phyloP scores from a whole-genome alignment of 164 flowering plant genomes.

The Nymphaea thermarum region DNA sequence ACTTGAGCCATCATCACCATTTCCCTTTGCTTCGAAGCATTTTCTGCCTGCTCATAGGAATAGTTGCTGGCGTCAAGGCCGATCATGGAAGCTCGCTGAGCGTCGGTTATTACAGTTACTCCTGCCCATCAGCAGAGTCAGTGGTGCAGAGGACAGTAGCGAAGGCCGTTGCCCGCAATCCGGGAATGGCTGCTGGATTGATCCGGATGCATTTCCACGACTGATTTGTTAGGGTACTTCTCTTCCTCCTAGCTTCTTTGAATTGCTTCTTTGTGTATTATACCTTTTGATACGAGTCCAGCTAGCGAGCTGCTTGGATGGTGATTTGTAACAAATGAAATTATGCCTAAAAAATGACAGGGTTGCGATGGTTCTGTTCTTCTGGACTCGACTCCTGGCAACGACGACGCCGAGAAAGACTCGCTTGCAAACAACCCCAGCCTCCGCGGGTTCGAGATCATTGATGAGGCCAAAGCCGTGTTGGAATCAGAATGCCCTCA shows the following conservation, averaged over 20 bases:
- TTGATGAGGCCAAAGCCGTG: constrained; percentile 16
- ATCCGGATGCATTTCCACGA: constrained; percentile 64
- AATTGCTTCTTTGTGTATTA: too few relatives aligned
- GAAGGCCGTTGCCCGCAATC: constrained; percentile 28
- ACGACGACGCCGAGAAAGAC: constrained; percentile 1
- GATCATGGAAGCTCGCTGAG: constrained; percentile 4
- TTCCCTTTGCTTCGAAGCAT: not conserved
- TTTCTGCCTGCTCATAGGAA: not conserved
- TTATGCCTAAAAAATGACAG: not conserved
- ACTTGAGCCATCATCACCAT: not conserved
- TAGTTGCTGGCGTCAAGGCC: not conserved
- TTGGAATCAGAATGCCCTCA: not conserved
- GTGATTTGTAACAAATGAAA: not conserved
- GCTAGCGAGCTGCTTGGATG: not conserved
- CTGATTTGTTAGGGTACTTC: constrained; percentile 49
- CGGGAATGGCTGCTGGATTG: constrained; percentile 49
- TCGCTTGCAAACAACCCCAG: constrained; percentile 6
- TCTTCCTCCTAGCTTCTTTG: too few relatives aligned
- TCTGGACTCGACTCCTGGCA: not conserved
- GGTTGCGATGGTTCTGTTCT: constrained; percentile 3
- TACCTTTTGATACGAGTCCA: not conserved
- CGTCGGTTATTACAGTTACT: constrained; percentile 8
- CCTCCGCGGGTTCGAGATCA: constrained; percentile 30
- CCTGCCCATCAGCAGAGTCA: constrained; percentile 16
- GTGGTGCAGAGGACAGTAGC: constrained; percentile 20